Percentiles rank a stretch among this genome's conserved stretches.
These are phyloP conservation scores for Metschnikowia chrysomelidarum DNA, from an alignment of 805 yeast species.

Conservation along the genomic window DNA sequence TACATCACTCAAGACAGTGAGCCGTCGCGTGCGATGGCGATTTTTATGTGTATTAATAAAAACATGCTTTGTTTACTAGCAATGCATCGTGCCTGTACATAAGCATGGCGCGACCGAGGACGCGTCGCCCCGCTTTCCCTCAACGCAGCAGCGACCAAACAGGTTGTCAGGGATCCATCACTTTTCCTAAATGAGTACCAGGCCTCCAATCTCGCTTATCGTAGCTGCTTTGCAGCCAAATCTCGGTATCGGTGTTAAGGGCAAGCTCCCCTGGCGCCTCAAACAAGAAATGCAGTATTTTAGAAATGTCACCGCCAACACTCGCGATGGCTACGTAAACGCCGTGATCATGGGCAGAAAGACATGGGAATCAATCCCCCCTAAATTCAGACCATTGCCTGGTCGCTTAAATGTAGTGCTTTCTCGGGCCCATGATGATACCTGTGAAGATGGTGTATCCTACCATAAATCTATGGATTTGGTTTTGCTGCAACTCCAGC, in stretches of 20 bases:
- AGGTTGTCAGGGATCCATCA: background rate
- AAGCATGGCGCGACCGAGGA: conserved; percentile 2
- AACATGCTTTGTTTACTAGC: conserved; percentile 9
- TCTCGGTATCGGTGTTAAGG: conserved; percentile 81
- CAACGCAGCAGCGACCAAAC: background rate
- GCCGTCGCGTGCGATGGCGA: conserved; percentile 3
- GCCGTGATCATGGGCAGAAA: conserved; percentile 95
- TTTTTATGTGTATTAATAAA: conserved; percentile 12
- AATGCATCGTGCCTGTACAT: conserved; percentile 4
- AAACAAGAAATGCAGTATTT: conserved; percentile 84
- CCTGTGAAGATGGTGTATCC: conserved; percentile 25
- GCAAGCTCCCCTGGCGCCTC: conserved; percentile 85
- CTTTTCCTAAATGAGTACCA: conserved; percentile 5
- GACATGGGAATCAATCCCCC: conserved; percentile 94
- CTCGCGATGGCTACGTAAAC: conserved; percentile 42
- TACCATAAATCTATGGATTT: conserved; percentile 29
- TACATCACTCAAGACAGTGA: conserved; percentile 8
- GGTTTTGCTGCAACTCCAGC: conserved; percentile 34
- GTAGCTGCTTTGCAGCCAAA: conserved; percentile 85
- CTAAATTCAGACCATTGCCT: conserved; percentile 77
- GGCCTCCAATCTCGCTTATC: conserved; percentile 44
- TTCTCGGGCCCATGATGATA: conserved; percentile 44
- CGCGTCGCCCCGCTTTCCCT: conserved; percentile 1
- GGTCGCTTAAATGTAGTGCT: conserved; percentile 73
- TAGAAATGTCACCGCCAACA: conserved; percentile 61